These are phyloP conservation scores for Sarocladiaceae sp. DNA, from an alignment of 2,329 filamentous ascomycete genomes.

Conservation along the genomic window DNA sequence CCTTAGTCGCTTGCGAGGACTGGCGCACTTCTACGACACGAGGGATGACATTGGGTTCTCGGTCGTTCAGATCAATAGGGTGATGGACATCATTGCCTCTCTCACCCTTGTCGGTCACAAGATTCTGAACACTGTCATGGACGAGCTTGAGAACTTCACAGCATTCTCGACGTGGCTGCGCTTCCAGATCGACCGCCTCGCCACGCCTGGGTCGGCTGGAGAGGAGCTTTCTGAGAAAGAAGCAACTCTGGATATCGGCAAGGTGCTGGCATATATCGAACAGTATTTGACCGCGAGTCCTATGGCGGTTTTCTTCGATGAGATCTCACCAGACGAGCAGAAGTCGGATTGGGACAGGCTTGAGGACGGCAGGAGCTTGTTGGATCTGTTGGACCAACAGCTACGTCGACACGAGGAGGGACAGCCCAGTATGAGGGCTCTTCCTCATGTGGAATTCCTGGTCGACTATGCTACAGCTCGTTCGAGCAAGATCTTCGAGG, in stretches of 20 bases:
- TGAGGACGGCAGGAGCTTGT: constrained; percentile 36
- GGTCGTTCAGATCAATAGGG: constrained; percentile 53
- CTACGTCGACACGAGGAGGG: constrained; percentile 39
- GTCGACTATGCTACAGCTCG: constrained; percentile 51
- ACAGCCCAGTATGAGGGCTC: constrained; percentile 39
- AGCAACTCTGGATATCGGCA: constrained; percentile 64
- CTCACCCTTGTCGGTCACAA: constrained; percentile 71
- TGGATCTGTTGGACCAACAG: constrained; percentile 44
- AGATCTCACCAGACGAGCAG: constrained; percentile 43
- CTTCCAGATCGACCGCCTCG: constrained; percentile 73
- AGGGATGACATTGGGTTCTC: constrained; percentile 62
- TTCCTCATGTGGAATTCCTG: constrained; percentile 59
- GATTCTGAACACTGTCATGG: constrained; percentile 62
- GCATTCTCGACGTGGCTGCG: constrained; percentile 80
- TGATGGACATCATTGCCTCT: constrained; percentile 66
- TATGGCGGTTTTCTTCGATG: constrained; percentile 54
- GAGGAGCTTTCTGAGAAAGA: constrained; percentile 76
- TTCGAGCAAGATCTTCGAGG: constrained; percentile 55
- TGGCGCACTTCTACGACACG: constrained; percentile 71
- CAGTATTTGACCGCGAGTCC: constrained; percentile 61
- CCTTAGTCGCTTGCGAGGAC: constrained; percentile 73
- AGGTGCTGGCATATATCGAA: constrained; percentile 72
- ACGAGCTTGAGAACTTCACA: constrained; percentile 71
- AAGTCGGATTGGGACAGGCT: constrained; percentile 37
- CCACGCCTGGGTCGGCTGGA: constrained; percentile 50